Conservation (phyloP, 2,329 filamentous ascomycete genomes). For the Hypoxylon sp. region DNA sequence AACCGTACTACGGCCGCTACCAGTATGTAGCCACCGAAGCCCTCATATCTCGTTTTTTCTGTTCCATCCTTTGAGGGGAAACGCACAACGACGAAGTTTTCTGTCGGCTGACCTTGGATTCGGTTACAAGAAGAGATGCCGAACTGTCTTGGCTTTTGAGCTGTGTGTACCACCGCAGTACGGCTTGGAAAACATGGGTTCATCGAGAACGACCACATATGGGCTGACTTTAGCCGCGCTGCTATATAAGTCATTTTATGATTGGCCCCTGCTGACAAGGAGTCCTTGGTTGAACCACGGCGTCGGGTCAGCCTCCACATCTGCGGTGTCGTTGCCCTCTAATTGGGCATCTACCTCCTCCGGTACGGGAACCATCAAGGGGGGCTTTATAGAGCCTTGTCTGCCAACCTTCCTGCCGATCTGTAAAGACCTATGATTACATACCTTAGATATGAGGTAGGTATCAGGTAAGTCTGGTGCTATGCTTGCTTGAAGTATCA, state of each 20-base stretch:
- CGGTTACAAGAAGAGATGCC: constrained; percentile 26
- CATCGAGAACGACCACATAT: constrained; percentile 23
- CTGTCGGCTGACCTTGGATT: constrained; percentile 2
- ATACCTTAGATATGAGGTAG: neutral
- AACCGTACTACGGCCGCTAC: constrained; percentile 1
- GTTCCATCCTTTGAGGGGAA: neutral
- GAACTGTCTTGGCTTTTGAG: constrained; percentile 12
- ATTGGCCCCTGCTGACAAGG: constrained; percentile 36
- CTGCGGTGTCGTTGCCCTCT: constrained; percentile 2
- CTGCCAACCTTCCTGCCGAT: constrained; percentile 7
- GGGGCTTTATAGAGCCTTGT: constrained; percentile 19
- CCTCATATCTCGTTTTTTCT: neutral
- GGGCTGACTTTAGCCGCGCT: constrained; percentile 39
- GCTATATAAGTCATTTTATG: constrained; percentile 1
- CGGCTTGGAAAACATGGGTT: constrained; percentile 21
- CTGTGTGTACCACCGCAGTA: constrained; percentile 16
- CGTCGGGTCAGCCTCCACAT: constrained; percentile 35
- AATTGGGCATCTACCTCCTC: constrained; percentile 20
- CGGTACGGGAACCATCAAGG: constrained; percentile 20
- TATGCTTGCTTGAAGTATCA: neutral
- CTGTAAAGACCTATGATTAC: neutral
- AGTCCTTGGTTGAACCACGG: constrained; percentile 26
- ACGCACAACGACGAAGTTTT: neutral
- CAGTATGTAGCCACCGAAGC: neutral
- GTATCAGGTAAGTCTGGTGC: neutral